Evolutionary conservation across 192 early-diverging fungal species (phyloP).

Genomic region (Coemansia sp.): DNA sequence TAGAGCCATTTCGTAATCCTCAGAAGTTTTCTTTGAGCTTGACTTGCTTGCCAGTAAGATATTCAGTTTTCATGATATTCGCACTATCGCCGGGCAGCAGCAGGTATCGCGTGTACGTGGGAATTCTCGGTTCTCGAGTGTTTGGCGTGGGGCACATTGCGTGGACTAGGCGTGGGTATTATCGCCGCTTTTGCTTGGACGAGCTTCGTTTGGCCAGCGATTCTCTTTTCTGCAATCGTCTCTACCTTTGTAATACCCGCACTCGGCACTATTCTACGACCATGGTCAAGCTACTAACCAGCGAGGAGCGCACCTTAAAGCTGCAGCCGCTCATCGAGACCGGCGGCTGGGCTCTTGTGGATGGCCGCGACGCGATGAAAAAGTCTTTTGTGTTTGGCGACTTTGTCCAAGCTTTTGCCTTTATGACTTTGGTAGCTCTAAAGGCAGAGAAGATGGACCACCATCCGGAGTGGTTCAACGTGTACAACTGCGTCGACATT

Average conservation of each 20-base stretch:
- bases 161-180: too few relatives aligned
- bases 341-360: slow-evolving; percentile 64
- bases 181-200: not conserved
- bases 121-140: not conserved
- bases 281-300: slow-evolving; percentile 33
- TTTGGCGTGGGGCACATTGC: not conserved
- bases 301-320: slow-evolving; percentile 25
- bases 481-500: slow-evolving; percentile 91
- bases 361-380: slow-evolving; percentile 69
- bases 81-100: too few relatives aligned
- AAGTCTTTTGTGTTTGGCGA: slow-evolving; percentile 79
- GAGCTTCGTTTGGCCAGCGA: not conserved
- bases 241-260: not conserved
- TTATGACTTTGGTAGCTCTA: slow-evolving; percentile 92
- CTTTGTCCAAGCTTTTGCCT: slow-evolving; percentile 89
- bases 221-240: not conserved
- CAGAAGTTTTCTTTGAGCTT: too few relatives aligned
- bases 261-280: not conserved
- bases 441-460: slow-evolving; percentile 91
- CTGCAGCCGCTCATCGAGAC: slow-evolving; percentile 33
- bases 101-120: not conserved
- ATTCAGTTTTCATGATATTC: too few relatives aligned
- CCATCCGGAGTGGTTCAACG: slow-evolving; percentile 96
- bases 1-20: too few relatives aligned
- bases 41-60: too few relatives aligned